Percentiles rank a stretch among this genome's conserved stretches.
These are phyloP conservation scores for Fistulifera pelliculosa DNA, from an alignment of 108 stramenopile species.

Conservation along the genomic window DNA sequence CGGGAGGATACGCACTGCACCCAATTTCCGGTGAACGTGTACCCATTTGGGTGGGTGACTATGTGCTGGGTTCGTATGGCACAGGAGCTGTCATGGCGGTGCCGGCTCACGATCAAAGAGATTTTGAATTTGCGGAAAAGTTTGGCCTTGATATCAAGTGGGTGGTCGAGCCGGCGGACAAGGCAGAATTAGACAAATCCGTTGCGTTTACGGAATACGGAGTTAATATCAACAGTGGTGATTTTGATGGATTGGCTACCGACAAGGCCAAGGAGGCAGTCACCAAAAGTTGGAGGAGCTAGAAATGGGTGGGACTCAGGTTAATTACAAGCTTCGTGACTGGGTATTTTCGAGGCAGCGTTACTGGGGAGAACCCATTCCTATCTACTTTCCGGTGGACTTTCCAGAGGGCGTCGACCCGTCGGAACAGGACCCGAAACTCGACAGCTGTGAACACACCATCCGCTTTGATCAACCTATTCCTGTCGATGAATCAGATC, in stretches of 20 bases:
- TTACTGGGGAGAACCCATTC: slow-evolving; percentile 98
- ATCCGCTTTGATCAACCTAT: slow-evolving; percentile 88
- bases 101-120: slow-evolving; percentile 95
- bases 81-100: slow-evolving; percentile 99
- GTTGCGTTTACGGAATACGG: slow-evolving; percentile 75
- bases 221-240: slow-evolving; percentile 65
- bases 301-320: slow-evolving; percentile 61
- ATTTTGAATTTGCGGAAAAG: slow-evolving; percentile 89
- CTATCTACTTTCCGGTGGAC: slow-evolving; percentile 97
- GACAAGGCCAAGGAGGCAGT: slow-evolving; percentile 70
- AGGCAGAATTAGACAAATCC: slow-evolving; percentile 20
- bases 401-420: slow-evolving; percentile 82
- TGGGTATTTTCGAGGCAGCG: slow-evolving; percentile 98
- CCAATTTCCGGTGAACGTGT: slow-evolving; percentile 87
- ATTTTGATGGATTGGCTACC: slow-evolving; percentile 77
- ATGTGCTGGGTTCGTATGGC: slow-evolving; percentile 95
- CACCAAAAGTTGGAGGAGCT: slow-evolving; percentile 54
- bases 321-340: slow-evolving; percentile 95
- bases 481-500: slow-evolving; percentile 87
- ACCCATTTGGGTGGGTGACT: slow-evolving; percentile 95
- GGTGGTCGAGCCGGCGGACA: slow-evolving; percentile 54
- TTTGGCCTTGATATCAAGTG: slow-evolving; percentile 81
- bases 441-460: slow-evolving; percentile 67
- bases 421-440: slow-evolving; percentile 47
- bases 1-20: slow-evolving; percentile 88